Base-by-base conservation (phyloP, 2,329 filamentous ascomycete species). In the Claviceps sp. region DNA sequence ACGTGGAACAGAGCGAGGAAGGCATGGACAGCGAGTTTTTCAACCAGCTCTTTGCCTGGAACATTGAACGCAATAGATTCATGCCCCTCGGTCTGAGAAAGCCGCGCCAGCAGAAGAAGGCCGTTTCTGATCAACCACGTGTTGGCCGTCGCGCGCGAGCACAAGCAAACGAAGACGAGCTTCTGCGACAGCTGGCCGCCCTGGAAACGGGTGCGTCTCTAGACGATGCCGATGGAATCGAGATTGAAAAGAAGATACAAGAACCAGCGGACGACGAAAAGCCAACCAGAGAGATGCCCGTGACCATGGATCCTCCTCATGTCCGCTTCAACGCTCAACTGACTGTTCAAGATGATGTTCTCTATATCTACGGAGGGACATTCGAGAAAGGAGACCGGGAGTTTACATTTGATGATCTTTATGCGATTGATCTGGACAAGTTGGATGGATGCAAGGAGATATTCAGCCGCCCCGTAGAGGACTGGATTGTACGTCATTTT, bases 11-110 rank as follows among this genome's bases (percentile, higher is more conserved):
- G 64, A 91, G 81, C 57, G 90, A 95, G 64, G 93, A 98, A 66
- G 89, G 87, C 3, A 95, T 98, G 58, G 91, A 98, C 51, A 95
- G 88, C 63, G 90, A 96, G 65, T 98, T 98, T 69, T 98, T 97
- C 72, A 91, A 96, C 61, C 79, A 84, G 52, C 70, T 97, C 24
- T 94, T 86, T 62, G 86, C 90, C 5, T 97, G 90, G 88, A 96
- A 95, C 63, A 82, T 95, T 56, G 93, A 97, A 62, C 81, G 91
- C 54, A 98, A 98, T 65, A 78, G 93, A 8, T 97, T 95, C 71
- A 96, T 97, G 72, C 87, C 86, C 2, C 74, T 97, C 45, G 72
- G 74, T 9, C 72, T 97, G 46, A 78, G 90, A 50, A 87, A 88
- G 59, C 79, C 88, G 2, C 82, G 88, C 26, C 72, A 76, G 20